Evolutionary conservation across 805 yeast species (phyloP), one percentile per base, ranked within the genome.

Genomic region (Saccharomycopsis malanga): DNA sequence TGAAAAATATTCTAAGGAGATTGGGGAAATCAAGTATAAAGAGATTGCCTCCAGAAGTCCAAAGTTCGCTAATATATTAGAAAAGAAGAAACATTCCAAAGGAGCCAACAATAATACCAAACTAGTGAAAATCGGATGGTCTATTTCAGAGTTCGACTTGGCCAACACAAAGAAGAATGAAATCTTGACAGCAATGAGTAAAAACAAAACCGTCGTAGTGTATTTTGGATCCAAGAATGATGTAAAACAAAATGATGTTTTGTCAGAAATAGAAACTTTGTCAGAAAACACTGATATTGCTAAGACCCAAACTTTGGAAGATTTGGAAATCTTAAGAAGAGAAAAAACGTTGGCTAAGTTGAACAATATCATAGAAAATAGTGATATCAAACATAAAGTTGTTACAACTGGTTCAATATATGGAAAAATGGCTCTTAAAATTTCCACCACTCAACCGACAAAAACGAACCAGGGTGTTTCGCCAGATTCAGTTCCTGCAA

Each of bases 121-220:
- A 38, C 22, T 24, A 12, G 35, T 50, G 24, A 50, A 50, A 27
- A 14, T 50, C 2, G 36, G 53, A 15, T 50, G 53, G 53, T 14
- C 42, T 14, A 50, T 50, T 20, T 46, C 51, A 12, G 47, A 50
- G 29, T 12, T 41, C 15, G 50, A 50, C 38, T 45, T 50, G 27
- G 23, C 14, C 17, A 27, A 27, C 9, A 44, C 20, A 15, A 50
- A 50, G 27, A 40, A 25, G 14, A 30, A 29, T 14, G 53, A 46
- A 23, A 43, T 50, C 18, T 18, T 25, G 9, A 14, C 34, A 14
- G 42, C 46, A 7, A 27, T 44, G 38, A 30, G 23, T 10, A 50
- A 50, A 32, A 27, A 30, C 12, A 20, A 34, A 7, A 17, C 34
- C 6, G 46, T 50, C 4, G 23, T 42, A 24, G 25, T 50, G 18